A percentile compares a stretch with the other conserved stretches of the same genome.
Conservation (phyloP, 352 stramenopile species). For the Pythium utonaiense region DNA sequence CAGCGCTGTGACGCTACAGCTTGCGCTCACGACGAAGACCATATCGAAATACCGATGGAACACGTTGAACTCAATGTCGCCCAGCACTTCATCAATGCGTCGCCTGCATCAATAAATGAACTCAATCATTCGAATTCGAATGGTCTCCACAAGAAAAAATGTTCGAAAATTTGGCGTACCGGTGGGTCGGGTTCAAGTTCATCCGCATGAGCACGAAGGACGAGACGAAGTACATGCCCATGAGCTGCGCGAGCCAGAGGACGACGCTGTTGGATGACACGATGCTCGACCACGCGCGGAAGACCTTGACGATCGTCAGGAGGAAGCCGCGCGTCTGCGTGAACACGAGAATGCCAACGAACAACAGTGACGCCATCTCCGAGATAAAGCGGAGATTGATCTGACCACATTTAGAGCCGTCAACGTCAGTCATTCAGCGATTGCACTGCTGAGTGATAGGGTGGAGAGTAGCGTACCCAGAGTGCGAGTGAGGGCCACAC, state of each 20-base stretch:
- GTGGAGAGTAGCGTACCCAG: conserved; percentile 30
- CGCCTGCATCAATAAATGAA: conserved; percentile 29
- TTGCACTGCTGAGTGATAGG: neutral
- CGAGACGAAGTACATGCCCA: conserved; percentile 88
- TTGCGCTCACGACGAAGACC: conserved; percentile 78
- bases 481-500: conserved; percentile 70
- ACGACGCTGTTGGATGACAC: conserved; percentile 83
- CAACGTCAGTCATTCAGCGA: neutral
- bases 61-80: conserved; percentile 80
- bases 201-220: conserved; percentile 88
- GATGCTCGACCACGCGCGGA: conserved; percentile 76
- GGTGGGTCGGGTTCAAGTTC: conserved; percentile 70
- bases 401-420: conserved; percentile 13
- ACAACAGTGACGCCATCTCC: conserved; percentile 67
- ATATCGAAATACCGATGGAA: conserved; percentile 86
- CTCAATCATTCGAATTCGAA: neutral
- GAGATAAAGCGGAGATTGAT: conserved; percentile 81
- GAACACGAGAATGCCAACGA: conserved; percentile 82
- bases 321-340: conserved; percentile 80
- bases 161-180: conserved; percentile 27
- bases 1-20: conserved; percentile 53
- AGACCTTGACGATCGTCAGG: conserved; percentile 74
- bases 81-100: conserved; percentile 80
- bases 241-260: conserved; percentile 77
- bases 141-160: neutral